A percentile compares a stretch with the other conserved stretches of the same genome.
Evolutionary conservation across 306 rosid genomes (phyloP).

Genomic region (Abrus precatorius): DNA sequence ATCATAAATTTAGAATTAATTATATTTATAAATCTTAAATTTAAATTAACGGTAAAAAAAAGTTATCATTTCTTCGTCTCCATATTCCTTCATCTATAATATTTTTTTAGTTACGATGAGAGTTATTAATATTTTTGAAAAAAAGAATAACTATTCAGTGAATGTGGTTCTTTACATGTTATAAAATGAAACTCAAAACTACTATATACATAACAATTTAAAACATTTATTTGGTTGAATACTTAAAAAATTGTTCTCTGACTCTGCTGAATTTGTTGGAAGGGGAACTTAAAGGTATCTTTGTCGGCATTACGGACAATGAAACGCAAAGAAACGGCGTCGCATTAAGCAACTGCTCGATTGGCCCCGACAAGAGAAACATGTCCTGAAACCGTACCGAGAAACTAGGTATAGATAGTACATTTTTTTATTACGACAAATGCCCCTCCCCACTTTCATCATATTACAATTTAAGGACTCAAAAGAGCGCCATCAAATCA

Average conservation of each 20-base stretch:
- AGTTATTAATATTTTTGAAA: too few relatives aligned
- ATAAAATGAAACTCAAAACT: neutral
- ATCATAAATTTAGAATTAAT: too few relatives aligned
- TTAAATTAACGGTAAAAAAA: too few relatives aligned
- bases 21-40: too few relatives aligned
- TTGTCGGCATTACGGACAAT: slow-evolving; percentile 41
- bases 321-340: slow-evolving; percentile 39
- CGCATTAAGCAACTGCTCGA: slow-evolving; percentile 22
- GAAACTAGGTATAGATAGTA: slow-evolving; percentile 28
- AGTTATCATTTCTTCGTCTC: too few relatives aligned
- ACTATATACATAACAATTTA: neutral
- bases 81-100: too few relatives aligned
- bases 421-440: neutral
- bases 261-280: neutral
- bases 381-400: slow-evolving; percentile 37
- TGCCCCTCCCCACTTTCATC: neutral
- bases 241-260: neutral
- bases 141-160: too few relatives aligned
- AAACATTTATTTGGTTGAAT: neutral
- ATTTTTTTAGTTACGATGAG: too few relatives aligned
- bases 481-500: neutral
- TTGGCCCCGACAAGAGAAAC: slow-evolving; percentile 43
- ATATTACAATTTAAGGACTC: neutral
- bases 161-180: too few relatives aligned
- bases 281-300: slow-evolving; percentile 18